Conservation (phyloP, 306 rosid species). For the Begonia fuchsioides region DNA sequence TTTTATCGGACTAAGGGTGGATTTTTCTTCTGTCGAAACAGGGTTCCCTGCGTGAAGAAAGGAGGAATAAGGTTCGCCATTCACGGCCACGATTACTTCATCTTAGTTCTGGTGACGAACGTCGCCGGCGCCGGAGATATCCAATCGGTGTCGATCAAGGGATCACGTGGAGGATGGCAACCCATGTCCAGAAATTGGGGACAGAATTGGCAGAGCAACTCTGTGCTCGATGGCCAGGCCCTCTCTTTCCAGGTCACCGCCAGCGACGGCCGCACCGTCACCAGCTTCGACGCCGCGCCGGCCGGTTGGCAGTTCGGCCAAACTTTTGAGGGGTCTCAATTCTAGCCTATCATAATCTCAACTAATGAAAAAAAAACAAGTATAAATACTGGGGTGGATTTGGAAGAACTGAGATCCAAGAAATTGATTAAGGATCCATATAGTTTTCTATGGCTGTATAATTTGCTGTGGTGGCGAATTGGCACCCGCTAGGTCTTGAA, state of each 20-base stretch:
- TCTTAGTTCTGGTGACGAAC: constrained; percentile 72
- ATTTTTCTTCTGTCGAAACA: constrained; percentile 8
- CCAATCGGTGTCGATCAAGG: constrained; percentile 67
- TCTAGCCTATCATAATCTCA: constrained; percentile 11
- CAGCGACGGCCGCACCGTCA: constrained; percentile 64
- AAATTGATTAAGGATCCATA: too few species aligned
- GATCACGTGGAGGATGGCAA: constrained; percentile 70
- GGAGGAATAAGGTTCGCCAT: constrained; percentile 91
- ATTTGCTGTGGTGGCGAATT: too few species aligned
- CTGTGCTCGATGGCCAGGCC: constrained; percentile 59
- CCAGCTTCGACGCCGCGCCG: constrained; percentile 45
- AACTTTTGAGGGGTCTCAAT: constrained; percentile 56
- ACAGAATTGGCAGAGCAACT: constrained; percentile 91
- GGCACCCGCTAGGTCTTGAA: too few species aligned
- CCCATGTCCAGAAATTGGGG: constrained; percentile 91
- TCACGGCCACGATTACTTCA: constrained; percentile 89
- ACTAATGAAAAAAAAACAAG: not conserved
- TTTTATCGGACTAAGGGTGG: too few species aligned
- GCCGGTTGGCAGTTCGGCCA: constrained; percentile 78
- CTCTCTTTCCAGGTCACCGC: constrained; percentile 80
- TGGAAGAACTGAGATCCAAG: too few species aligned
- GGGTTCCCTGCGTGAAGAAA: constrained; percentile 67
- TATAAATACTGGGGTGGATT: too few species aligned
- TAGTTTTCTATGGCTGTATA: too few species aligned
- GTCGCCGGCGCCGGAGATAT: constrained; percentile 85